phyloP scores from a whole-genome alignment of 257 asterid species.

The Jaltomata sinuosa region DNA sequence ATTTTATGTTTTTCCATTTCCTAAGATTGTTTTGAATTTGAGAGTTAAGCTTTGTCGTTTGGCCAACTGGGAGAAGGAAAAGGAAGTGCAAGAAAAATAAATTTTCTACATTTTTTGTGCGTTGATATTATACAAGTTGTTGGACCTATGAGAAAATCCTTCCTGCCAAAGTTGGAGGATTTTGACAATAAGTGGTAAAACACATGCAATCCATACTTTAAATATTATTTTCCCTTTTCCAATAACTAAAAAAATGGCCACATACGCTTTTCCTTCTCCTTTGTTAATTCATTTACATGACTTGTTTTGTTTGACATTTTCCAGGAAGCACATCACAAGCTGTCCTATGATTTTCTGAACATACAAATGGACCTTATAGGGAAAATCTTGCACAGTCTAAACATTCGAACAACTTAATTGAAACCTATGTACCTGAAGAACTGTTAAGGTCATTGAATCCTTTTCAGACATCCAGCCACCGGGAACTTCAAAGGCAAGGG shows the following conservation, averaged over 20 bases:
- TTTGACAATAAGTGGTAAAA: neutral
- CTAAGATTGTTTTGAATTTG: neutral
- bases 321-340: neutral
- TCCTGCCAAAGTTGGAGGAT: neutral
- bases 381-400: neutral
- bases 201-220: neutral
- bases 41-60: neutral
- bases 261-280: neutral
- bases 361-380: neutral
- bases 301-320: neutral
- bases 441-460: conserved; percentile 57
- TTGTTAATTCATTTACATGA: neutral
- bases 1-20: neutral
- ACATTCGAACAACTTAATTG: neutral
- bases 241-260: neutral
- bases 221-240: neutral
- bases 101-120: neutral
- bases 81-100: neutral
- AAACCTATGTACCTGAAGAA: conserved; percentile 58
- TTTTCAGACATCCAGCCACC: conserved; percentile 75
- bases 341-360: neutral
- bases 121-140: neutral
- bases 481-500: conserved; percentile 85
- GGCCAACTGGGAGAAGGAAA: neutral
- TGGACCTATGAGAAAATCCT: neutral